Evolutionary conservation across 2,329 filamentous ascomycete species (phyloP).

Genomic region (Trichoderma hamatum): DNA sequence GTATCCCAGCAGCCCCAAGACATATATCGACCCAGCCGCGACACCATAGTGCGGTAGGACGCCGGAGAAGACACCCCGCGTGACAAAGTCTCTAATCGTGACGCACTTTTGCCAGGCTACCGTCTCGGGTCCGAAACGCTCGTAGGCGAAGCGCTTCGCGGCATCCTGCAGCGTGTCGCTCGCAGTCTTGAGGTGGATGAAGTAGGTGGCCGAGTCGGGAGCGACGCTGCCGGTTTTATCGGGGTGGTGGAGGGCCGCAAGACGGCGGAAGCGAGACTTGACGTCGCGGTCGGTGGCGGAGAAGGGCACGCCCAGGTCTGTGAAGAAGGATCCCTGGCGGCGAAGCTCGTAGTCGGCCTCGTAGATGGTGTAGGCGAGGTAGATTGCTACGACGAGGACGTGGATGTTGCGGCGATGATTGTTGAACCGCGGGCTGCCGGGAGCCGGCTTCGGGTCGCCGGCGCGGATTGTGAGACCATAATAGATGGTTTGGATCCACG

Average conservation of each 20-base stretch:
- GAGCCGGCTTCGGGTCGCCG: conserved; percentile 76
- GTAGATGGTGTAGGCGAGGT: conserved; percentile 90
- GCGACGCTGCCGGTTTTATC: conserved; percentile 67
- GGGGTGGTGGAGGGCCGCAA: conserved; percentile 74
- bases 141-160: conserved; percentile 81
- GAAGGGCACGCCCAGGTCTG: conserved; percentile 70
- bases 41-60: conserved; percentile 64
- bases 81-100: conserved; percentile 73
- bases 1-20: conserved; percentile 67
- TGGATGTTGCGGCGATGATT: conserved; percentile 81
- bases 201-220: conserved; percentile 52
- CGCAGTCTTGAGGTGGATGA: conserved; percentile 81
- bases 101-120: conserved; percentile 66
- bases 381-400: conserved; percentile 77
- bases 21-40: conserved; percentile 61
- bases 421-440: conserved; percentile 68
- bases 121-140: conserved; percentile 79
- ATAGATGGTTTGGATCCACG: conserved; percentile 77
- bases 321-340: conserved; percentile 74
- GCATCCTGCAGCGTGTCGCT: conserved; percentile 81
- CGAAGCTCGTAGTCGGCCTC: conserved; percentile 85
- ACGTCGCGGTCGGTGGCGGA: conserved; percentile 73
- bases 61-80: conserved; percentile 61
- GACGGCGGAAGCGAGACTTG: conserved; percentile 80
- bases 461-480: conserved; percentile 89